Percentiles rank a stretch among this genome's conserved stretches.
These are phyloP conservation scores for Phytophthora vignae DNA, from an alignment of 352 stramenopile genomes.

Conservation along the genomic window DNA sequence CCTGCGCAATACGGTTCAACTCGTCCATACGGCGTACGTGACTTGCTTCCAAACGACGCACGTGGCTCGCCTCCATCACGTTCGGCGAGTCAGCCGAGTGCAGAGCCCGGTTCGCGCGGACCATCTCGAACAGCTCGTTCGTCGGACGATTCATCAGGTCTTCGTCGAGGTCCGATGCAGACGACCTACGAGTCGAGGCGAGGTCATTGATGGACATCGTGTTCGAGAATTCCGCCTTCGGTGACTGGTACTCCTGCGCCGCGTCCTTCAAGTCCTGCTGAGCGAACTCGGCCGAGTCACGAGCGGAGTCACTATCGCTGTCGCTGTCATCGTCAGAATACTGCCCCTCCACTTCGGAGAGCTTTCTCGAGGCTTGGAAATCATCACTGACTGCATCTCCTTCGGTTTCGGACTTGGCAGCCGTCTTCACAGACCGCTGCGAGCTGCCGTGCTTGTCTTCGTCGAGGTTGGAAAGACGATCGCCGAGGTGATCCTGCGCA, in stretches of 20 bases:
- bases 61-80: slow-evolving; percentile 58
- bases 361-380: slow-evolving; percentile 22
- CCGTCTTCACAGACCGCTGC: slow-evolving; percentile 10
- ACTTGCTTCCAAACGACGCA: slow-evolving; percentile 55
- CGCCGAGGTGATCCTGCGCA: slow-evolving; percentile 52
- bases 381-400: slow-evolving; percentile 29
- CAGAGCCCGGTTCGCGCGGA: slow-evolving; percentile 43
- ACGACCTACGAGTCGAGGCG: slow-evolving; percentile 30
- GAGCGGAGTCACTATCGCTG: slow-evolving; percentile 16
- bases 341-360: slow-evolving; percentile 30
- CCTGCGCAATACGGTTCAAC: slow-evolving; percentile 57
- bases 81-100: slow-evolving; percentile 31
- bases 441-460: slow-evolving; percentile 37
- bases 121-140: slow-evolving; percentile 53
- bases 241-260: slow-evolving; percentile 12
- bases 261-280: slow-evolving; percentile 31
- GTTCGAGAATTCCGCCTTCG: slow-evolving; percentile 29
- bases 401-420: slow-evolving; percentile 25
- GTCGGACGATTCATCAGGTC: slow-evolving; percentile 60
- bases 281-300: slow-evolving; percentile 20
- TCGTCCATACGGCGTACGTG: slow-evolving; percentile 65
- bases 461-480: slow-evolving; percentile 52
- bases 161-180: slow-evolving; percentile 45
- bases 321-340: slow-evolving; percentile 25
- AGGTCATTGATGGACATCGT: slow-evolving; percentile 36